These are phyloP conservation scores for Globisporangium viniferum DNA, from an alignment of 352 stramenopile species.

Conservation along the genomic window DNA sequence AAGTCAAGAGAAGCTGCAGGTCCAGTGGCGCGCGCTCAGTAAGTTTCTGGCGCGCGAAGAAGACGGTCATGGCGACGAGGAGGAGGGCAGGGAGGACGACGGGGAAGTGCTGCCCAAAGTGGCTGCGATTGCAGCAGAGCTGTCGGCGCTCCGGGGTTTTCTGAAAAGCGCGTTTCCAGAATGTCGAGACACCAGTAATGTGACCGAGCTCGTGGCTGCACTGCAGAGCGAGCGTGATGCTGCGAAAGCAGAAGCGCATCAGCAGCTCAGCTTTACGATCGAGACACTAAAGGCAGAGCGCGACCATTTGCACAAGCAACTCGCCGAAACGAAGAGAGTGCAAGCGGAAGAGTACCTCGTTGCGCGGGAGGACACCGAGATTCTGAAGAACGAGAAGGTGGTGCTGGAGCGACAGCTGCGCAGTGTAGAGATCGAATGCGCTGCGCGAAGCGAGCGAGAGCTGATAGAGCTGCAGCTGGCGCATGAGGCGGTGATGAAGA, in stretches of 20 bases:
- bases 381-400: constrained; percentile 34
- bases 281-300: constrained; percentile 21
- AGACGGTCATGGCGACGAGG: constrained; percentile 11
- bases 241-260: background rate
- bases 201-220: background rate
- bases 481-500: constrained; percentile 33
- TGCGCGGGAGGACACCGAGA: constrained; percentile 24
- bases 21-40: constrained; percentile 23
- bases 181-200: background rate
- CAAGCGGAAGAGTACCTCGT: constrained; percentile 27
- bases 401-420: constrained; percentile 32
- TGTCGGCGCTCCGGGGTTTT: constrained; percentile 7
- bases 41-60: constrained; percentile 13
- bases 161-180: constrained; percentile 7
- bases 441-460: constrained; percentile 33
- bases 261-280: constrained; percentile 3
- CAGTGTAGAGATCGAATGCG: constrained; percentile 33
- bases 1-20: constrained; percentile 14
- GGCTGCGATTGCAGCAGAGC: constrained; percentile 6
- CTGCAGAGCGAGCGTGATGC: constrained; percentile 9
- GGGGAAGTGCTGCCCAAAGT: constrained; percentile 6
- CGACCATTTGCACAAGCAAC: constrained; percentile 17
- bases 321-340: constrained; percentile 19
- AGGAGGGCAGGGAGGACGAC: constrained; percentile 8
- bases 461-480: constrained; percentile 29